Evolutionary conservation across 2,329 filamentous ascomycete genomes (phyloP), one percentile per base, ranked within the genome.

Genomic region (Ceratocystis harringtonii): DNA sequence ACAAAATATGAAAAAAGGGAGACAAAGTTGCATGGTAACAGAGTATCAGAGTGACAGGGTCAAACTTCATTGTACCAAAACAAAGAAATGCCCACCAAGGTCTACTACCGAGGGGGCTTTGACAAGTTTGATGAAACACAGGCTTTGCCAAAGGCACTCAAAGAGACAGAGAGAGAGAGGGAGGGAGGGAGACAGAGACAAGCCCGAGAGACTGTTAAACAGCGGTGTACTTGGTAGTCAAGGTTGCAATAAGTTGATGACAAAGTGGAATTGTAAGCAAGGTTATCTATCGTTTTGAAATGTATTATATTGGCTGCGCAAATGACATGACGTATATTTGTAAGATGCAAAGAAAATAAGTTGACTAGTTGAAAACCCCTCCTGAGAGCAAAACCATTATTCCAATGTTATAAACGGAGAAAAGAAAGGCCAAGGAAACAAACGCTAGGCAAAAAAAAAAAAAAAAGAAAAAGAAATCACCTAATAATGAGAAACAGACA

Each of bases 51-150:
- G 17, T 58, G 55, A 58, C 55, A 58, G 15, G 28, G 55, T 58
- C 22, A 58, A 8, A 12, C 28, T 28, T 17, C n/a, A 30, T 19
- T 30, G 19, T 30, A n/a, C 28, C 30, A 58, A 36, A 58, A 36
- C 55, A 36, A 30, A 36, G n/a, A 36, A 58, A 30, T 36, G 28
- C 12, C 55, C 55, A 58, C 55, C 55, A 58, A 58, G 55, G 36
- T 58, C 28, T 58, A 58, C 55, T 19, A 19, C 55, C 28, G 15
- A 58, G 55, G 6, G 55, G 50, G 55, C 55, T 36, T 58, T 58
- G 55, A 58, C 55, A 58, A 36, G 17, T 58, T 58, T 36, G 28
- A 58, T 36, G 55, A 58, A 58, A 58, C 55, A 58, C 55, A 8
- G 55, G 5, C 10, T 36, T 36, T 52, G 8, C 5, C 15, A 22